Conservation (phyloP, 768 basidiomycete genomes). For the Boletus vinaceobasis region DNA sequence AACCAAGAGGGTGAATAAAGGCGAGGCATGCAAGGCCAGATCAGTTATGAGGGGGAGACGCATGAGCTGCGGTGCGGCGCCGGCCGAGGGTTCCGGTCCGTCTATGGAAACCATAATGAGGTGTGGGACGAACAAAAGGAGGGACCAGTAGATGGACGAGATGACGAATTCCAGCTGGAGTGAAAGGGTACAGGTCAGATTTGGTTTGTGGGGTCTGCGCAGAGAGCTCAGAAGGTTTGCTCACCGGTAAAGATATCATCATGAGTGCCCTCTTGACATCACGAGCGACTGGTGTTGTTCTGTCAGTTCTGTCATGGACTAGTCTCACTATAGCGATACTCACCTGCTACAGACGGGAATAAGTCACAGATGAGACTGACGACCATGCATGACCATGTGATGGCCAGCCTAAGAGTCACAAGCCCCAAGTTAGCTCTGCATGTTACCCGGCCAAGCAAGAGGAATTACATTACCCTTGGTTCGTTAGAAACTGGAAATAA, state of each 20-base stretch:
- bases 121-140: constrained; percentile 51
- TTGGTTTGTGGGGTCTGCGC: neutral
- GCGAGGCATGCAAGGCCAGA: constrained; percentile 62
- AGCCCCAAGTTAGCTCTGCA: neutral
- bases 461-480: constrained; percentile 51
- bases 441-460: neutral
- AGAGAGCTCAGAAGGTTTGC: neutral
- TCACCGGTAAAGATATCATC: constrained; percentile 65
- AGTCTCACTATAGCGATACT: constrained; percentile 10
- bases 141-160: constrained; percentile 65
- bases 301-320: neutral
- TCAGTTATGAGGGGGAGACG: constrained; percentile 54
- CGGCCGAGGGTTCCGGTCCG: neutral
- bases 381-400: constrained; percentile 41
- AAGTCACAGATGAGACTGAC: constrained; percentile 40
- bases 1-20: constrained; percentile 51
- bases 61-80: constrained; percentile 18
- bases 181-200: neutral
- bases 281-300: constrained; percentile 5
- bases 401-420: constrained; percentile 22
- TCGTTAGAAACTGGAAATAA: constrained; percentile 70
- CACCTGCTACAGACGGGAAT: constrained; percentile 36
- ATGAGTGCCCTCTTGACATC: constrained; percentile 57
- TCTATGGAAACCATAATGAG: constrained; percentile 46
- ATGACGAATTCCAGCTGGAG: constrained; percentile 44